These are phyloP conservation scores for Platanthera guangdongensis DNA, from an alignment of 106 monocot genomes.

Conservation along the genomic window DNA sequence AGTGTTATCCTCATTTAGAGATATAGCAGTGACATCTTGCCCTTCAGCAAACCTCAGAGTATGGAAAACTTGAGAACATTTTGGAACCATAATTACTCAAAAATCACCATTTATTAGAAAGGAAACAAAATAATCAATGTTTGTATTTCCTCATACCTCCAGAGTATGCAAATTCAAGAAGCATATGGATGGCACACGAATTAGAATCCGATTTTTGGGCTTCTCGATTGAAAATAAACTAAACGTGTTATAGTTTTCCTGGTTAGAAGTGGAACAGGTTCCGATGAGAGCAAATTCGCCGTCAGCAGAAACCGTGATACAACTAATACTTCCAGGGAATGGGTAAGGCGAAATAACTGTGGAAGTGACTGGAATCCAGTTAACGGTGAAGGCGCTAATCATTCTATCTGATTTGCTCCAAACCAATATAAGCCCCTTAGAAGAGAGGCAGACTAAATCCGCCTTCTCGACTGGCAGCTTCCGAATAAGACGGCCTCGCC, in stretches of 20 bases:
- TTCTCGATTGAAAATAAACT: conserved; percentile 6
- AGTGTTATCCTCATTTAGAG: conserved; percentile 73
- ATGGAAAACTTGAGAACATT: conserved; percentile 60
- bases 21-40: conserved; percentile 76
- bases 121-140: neutral
- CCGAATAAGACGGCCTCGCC: conserved; percentile 61
- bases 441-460: conserved; percentile 57
- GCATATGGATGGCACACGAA: conserved; percentile 81
- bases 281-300: conserved; percentile 69
- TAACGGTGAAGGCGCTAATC: conserved; percentile 67
- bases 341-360: conserved; percentile 39
- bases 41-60: conserved; percentile 47
- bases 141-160: conserved; percentile 36
- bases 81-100: neutral
- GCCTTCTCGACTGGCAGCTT: conserved; percentile 52
- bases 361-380: conserved; percentile 60
- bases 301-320: conserved; percentile 71
- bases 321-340: conserved; percentile 58
- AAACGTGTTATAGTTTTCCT: neutral
- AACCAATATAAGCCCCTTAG: conserved; percentile 60
- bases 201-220: conserved; percentile 11
- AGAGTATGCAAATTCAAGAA: conserved; percentile 77
- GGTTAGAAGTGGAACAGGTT: conserved; percentile 30
- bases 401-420: conserved; percentile 60
- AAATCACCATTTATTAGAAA: neutral